Evolutionary conservation across 495 filamentous ascomycete genomes (phyloP), one percentile per base, ranked within the genome.

Genomic region (Hyaloscypha finlandica): DNA sequence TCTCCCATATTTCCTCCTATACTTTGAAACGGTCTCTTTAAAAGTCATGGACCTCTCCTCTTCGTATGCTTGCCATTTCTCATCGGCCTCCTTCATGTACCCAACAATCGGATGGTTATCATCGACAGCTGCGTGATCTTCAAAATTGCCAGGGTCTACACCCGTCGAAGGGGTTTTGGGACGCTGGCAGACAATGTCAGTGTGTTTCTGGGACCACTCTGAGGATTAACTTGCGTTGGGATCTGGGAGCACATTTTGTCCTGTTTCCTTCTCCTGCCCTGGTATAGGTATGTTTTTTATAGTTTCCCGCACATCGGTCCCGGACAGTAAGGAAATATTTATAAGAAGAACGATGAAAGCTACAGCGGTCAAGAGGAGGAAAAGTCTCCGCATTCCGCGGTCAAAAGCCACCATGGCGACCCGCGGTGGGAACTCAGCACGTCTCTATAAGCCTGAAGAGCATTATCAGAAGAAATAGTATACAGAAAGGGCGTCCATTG

Each of bases 1-100:
- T 6, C 89, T 80, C 31, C 90, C 89, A 65, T 90, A 83, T 19
- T 80, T 85, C 42, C 80, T 75, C 53, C 88, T 79, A 73, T 92
- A 92, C 52, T 83, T 84, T 37, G 81, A 78, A 2, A 90, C 89
- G 2, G 86, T 83, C 37, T 87, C 81, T 62, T 77, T 77, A 60
- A 92, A 83, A 16, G 81, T 88, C 32, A 74, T 77, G 0, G 81
- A 78, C 52, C 77, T 73, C 16, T 71, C 75, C 8, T 76, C 72
- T 6, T 82, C 68, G 42, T 79, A 74, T 19, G 66, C 64, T 0
- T 71, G 70, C 63, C 81, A 85, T 4, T 72, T 71, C 55, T 76
- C 74, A 11, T 85, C 77, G 45, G 80, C 83, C 8, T 69, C 67
- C 32, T 71, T 70, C 63, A 85, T 80, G 8, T 81, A 72, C 8